A percentile compares a stretch with the other conserved stretches of the same genome.
Evolutionary conservation across 2,329 filamentous ascomycete genomes (phyloP).

Genomic region (Alternaria gaisen): DNA sequence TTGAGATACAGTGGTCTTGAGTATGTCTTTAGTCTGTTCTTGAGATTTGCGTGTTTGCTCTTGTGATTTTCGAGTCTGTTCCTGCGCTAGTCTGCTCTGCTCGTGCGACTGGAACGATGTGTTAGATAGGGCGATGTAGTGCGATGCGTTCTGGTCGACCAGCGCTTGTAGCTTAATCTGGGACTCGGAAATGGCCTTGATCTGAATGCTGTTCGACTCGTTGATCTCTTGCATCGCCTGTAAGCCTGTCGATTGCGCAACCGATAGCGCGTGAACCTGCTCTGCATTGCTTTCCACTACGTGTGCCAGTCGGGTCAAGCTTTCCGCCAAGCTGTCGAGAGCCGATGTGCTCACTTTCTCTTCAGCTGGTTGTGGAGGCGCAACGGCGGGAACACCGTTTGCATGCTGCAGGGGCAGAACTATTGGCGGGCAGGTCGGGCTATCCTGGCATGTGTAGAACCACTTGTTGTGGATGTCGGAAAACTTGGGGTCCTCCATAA

Average conservation of each 20-base stretch:
- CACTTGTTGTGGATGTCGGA: conserved; percentile 43
- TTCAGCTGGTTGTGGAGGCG: conserved; percentile 8
- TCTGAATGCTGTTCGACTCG: conserved; percentile 46
- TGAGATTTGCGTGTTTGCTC: conserved; percentile 22
- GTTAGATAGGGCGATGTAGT: conserved; percentile 49
- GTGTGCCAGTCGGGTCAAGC: conserved; percentile 36
- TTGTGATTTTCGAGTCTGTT: conserved; percentile 28
- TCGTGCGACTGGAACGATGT: conserved; percentile 42
- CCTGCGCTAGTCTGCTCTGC: conserved; percentile 34
- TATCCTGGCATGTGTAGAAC: conserved; percentile 45
- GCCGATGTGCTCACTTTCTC: conserved; percentile 25
- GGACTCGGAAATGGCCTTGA: conserved; percentile 44
- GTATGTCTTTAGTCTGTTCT: conserved; percentile 38
- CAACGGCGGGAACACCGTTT: conserved; percentile 31
- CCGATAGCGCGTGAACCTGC: conserved; percentile 45
- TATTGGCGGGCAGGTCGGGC: conserved; percentile 27
- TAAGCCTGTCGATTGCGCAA: conserved; percentile 46
- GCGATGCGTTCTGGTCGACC: conserved; percentile 45
- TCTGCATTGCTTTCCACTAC: conserved; percentile 43
- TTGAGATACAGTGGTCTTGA: conserved; percentile 40
- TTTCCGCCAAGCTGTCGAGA: conserved; percentile 34
- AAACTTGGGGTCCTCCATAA: conserved; percentile 43
- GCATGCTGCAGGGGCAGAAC: conserved; percentile 45
- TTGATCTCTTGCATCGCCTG: conserved; percentile 51
- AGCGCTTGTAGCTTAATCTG: conserved; percentile 43